These are phyloP conservation scores for Lizonia empirigonia DNA, from an alignment of 2,329 filamentous ascomycete species.

Conservation along the genomic window DNA sequence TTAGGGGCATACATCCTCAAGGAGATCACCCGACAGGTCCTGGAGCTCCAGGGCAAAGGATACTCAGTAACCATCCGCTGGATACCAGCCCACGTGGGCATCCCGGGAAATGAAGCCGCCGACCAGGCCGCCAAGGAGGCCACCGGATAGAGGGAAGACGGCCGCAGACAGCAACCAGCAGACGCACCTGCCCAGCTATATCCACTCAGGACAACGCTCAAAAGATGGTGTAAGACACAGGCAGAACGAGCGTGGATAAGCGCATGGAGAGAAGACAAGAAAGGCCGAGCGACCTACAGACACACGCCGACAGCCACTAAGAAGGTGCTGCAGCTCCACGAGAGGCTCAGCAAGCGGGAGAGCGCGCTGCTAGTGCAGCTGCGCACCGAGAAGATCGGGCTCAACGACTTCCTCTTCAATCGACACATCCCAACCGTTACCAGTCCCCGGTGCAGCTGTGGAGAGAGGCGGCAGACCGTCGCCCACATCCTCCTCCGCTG, in stretches of 20 bases:
- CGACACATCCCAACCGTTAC: neutral
- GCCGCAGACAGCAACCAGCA: conserved; percentile 10
- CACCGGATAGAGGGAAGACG: conserved; percentile 22
- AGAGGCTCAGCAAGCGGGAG: conserved; percentile 19
- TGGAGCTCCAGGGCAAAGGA: conserved; percentile 5
- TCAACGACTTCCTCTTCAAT: conserved; percentile 2
- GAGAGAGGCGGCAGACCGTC: neutral
- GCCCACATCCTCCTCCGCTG: too few relatives aligned
- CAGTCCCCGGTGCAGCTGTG: neutral
- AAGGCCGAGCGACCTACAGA: conserved; percentile 18
- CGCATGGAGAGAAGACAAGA: too few relatives aligned
- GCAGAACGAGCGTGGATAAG: too few relatives aligned
- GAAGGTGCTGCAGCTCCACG: conserved; percentile 20
- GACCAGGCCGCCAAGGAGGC: too few relatives aligned
- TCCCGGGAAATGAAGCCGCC: too few relatives aligned
- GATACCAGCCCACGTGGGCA: conserved; percentile 13
- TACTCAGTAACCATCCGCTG: conserved; percentile 12
- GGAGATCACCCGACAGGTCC: conserved; percentile 15
- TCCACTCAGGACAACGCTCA: conserved; percentile 9
- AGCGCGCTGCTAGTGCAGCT: too few relatives aligned
- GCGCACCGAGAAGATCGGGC: too few relatives aligned
- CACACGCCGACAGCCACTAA: conserved; percentile 14
- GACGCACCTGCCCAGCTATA: conserved; percentile 14
- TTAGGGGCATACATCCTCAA: conserved; percentile 22
- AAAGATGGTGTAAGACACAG: conserved; percentile 8